Conservation (phyloP, 2,329 filamentous ascomycete species). For the Botryotinia convoluta region DNA sequence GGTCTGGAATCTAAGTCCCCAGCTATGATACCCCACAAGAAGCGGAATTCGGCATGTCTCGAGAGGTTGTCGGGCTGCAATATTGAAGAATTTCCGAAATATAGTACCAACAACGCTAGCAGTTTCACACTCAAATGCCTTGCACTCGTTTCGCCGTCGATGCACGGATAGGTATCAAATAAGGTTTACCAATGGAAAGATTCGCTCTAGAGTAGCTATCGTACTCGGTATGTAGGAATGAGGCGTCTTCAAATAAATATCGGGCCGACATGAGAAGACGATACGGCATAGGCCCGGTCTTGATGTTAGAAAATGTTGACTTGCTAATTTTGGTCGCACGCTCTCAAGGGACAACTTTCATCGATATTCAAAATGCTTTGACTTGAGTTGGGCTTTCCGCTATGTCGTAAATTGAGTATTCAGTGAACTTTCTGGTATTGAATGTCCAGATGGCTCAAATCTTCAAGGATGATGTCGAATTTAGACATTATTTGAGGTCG, state of each 20-base stretch:
- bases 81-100: conserved; percentile 2
- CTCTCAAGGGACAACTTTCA: background rate
- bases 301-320: background rate
- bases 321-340: no score
- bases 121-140: background rate
- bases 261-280: background rate
- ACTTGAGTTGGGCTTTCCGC: background rate
- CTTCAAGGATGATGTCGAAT: background rate
- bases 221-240: background rate
- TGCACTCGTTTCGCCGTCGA: background rate
- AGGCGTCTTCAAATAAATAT: background rate
- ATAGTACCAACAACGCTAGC: background rate
- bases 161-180: background rate
- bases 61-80: background rate
- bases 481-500: background rate
- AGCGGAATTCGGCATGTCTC: background rate
- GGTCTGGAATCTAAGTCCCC: background rate
- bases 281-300: background rate
- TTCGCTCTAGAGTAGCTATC: background rate
- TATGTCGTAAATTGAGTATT: background rate
- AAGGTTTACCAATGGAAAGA: background rate
- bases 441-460: background rate
- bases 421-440: background rate
- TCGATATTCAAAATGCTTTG: background rate
- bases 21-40: background rate